Conservation (phyloP, 2,329 filamentous ascomycete species). For the Colletotrichum cordylinicola region DNA sequence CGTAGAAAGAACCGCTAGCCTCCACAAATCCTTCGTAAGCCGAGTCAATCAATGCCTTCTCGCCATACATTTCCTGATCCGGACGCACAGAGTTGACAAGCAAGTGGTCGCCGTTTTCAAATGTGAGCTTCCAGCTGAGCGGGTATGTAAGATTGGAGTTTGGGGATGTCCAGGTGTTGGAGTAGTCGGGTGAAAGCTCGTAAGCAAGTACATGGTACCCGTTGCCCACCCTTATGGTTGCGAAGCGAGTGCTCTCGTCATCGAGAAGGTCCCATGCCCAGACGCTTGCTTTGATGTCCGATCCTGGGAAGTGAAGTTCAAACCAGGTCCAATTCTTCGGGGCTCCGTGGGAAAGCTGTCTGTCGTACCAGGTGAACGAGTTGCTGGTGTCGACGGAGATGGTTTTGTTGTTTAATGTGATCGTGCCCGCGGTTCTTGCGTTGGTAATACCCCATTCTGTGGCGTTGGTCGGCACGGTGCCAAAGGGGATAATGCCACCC, state of each 20-base stretch:
- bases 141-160: background rate
- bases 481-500: background rate
- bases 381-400: background rate
- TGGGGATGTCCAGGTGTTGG: background rate
- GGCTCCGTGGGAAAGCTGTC: background rate
- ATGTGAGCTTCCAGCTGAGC: background rate
- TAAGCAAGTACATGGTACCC: background rate
- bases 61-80: background rate
- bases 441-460: background rate
- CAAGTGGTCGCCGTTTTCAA: background rate
- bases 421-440: background rate
- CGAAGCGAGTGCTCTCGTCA: background rate
- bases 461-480: background rate
- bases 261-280: background rate
- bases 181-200: background rate
- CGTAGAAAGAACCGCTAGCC: background rate
- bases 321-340: background rate
- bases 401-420: background rate
- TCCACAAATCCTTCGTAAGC: background rate
- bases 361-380: background rate
- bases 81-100: background rate
- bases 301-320: background rate
- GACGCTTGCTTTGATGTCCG: background rate
- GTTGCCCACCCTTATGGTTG: background rate
- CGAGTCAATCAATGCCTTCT: background rate